These are phyloP conservation scores for Lodderomyces pseudojiufengensis DNA, from an alignment of 1,139 yeast genomes.

Conservation along the genomic window DNA sequence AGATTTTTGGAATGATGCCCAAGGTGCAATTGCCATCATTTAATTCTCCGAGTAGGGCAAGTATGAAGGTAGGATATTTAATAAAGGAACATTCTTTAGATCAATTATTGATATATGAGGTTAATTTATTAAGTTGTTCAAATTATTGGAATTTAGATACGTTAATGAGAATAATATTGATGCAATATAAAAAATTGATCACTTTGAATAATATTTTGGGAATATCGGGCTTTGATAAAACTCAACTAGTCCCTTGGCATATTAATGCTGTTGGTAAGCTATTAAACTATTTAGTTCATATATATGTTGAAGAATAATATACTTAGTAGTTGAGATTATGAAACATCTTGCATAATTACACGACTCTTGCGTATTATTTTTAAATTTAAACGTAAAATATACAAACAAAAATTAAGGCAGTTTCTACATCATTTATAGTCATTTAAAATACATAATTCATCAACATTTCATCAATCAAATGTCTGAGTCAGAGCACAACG, in stretches of 20 bases:
- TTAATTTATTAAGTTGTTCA: constrained; percentile 68
- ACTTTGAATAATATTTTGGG: constrained; percentile 46
- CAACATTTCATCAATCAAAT: no score
- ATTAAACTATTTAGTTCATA: constrained; percentile 45
- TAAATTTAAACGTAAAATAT: no score
- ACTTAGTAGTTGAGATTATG: no score
- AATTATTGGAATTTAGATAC: constrained; percentile 53
- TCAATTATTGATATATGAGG: constrained; percentile 45
- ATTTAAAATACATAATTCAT: no score
- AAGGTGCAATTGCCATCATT: constrained; percentile 60
- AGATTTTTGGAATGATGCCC: constrained; percentile 62
- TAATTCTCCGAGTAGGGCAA: constrained; percentile 67
- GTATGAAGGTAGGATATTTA: constrained; percentile 70
- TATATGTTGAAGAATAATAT: constrained; percentile 35
- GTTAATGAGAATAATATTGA: constrained; percentile 56
- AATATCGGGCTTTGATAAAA: constrained; percentile 19
- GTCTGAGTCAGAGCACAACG: no score
- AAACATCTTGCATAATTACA: no score
- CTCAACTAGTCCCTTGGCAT: constrained; percentile 70
- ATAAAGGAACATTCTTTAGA: constrained; percentile 30
- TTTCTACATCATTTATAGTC: no score
- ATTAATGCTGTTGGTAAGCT: constrained; percentile 70
- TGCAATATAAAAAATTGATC: constrained; percentile 66
- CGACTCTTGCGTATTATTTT: no score
- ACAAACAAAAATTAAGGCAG: no score